Evolutionary conservation across 176 grass and related monocot genomes (phyloP), one percentile per base, ranked within the genome.

Genomic region (Alopecurus myosuroides): DNA sequence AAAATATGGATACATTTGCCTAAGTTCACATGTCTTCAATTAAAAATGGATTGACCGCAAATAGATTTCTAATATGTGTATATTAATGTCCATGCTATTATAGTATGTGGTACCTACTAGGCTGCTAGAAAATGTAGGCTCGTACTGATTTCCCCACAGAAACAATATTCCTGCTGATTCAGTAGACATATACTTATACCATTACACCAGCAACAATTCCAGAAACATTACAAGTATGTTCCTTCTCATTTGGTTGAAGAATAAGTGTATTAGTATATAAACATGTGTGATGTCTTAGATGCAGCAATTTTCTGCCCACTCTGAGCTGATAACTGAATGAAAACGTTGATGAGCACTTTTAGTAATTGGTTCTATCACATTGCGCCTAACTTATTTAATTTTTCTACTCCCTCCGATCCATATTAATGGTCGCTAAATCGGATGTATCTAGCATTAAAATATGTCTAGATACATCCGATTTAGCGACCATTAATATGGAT

Each of bases 31-130:
- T 26, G 6, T 36, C 61, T 74, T 60, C 44, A 7, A 60, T 44
- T 11, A 76, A 41, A 56, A 68, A 51, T 20, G 36, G 19, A 20
- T 57, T 69, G 36, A 23, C 48, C 20, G 6, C 67, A 31, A n/a
- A 70, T 23, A 36, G 5, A 82, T 41, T 82, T 68, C 26, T 28
- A 88, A 3, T 69, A 63, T 17, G 48, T 76, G 84, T 76, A 30
- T 77, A 48, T 46, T 11, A 11, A 10, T 88, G 23, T 78, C 61
- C 34, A 29, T 84, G 64, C 44, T 80, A 34, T 63, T 44, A 7
- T 1, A n/a, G 23, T 42, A 15, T 71, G 68, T 26, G 67, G 68
- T 42, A 26, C 11, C 37, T 71, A 42, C 15, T 73, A 72, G 23
- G 13, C 11, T 63, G 41, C 23, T 46, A 72, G 40, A 42, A 48